phyloP scores from a whole-genome alignment of 1,284 basidiomycete genomes.

The Ustilago sp. region DNA sequence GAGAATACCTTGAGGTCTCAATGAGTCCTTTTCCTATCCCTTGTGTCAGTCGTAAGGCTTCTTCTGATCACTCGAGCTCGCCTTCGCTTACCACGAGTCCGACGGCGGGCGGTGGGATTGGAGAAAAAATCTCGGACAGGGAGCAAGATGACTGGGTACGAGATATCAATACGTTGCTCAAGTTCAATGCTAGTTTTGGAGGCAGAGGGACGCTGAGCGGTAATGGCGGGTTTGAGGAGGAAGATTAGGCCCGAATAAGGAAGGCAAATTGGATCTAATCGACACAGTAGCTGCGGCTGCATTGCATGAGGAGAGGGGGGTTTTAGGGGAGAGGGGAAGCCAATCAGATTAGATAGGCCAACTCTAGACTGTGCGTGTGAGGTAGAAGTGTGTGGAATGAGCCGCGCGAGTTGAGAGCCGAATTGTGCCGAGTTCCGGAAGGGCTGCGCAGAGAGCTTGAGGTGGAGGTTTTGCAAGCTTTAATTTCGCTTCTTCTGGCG shows the following conservation, averaged over 20 bases:
- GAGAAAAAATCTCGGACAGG: constrained; percentile 70
- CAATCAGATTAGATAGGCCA: constrained; percentile 1
- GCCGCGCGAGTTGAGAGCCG: not conserved
- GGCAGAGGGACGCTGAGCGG: constrained; percentile 58
- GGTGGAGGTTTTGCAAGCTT: not conserved
- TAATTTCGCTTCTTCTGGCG: not conserved
- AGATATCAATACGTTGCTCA: constrained; percentile 80
- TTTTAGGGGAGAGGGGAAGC: not conserved
- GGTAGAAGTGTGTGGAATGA: not conserved
- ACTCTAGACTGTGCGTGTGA: not conserved
- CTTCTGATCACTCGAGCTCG: constrained; percentile 4
- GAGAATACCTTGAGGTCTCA: constrained; percentile 85
- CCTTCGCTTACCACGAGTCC: not conserved
- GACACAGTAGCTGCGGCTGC: not conserved
- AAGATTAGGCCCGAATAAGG: constrained; percentile 11
- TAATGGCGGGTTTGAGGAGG: constrained; percentile 53
- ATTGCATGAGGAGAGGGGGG: not conserved
- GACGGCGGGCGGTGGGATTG: not conserved
- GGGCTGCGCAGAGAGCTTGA: not conserved
- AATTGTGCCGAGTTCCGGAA: not conserved
- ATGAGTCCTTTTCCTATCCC: constrained; percentile 91
- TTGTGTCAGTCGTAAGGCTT: constrained; percentile 72
- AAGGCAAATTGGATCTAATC: not conserved
- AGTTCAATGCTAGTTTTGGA: constrained; percentile 68
- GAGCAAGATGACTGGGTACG: constrained; percentile 93